Conservation (phyloP, 2,329 filamentous ascomycete genomes). For the Colletotrichum sp. region DNA sequence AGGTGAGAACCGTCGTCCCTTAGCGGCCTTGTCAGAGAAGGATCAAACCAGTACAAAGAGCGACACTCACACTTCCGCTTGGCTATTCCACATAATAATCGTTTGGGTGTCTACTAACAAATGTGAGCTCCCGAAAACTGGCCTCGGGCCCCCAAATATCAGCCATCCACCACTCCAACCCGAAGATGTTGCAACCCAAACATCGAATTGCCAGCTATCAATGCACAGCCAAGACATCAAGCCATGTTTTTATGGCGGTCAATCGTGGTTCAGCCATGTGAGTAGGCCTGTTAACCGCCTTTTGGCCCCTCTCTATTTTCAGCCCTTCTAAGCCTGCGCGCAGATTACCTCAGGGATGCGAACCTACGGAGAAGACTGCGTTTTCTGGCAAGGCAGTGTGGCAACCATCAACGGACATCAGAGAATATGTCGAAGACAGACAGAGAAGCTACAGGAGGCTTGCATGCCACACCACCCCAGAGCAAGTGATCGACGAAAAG, state of each 20-base stretch:
- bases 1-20: neutral
- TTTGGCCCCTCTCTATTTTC: neutral
- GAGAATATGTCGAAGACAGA: neutral
- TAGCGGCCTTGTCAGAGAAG: neutral
- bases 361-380: neutral
- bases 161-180: neutral
- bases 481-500: neutral
- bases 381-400: neutral
- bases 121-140: neutral
- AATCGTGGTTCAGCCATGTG: neutral
- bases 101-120: neutral
- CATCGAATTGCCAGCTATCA: neutral
- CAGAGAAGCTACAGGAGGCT: neutral
- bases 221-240: neutral
- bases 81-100: neutral
- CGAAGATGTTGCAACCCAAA: neutral
- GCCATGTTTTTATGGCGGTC: neutral
- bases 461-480: neutral
- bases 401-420: neutral
- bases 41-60: neutral
- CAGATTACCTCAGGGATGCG: neutral
- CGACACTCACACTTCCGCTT: neutral
- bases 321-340: neutral
- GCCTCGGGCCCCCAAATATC: neutral
- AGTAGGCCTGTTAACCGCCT: neutral